phyloP scores from a whole-genome alignment of 106 monocot genomes.

The Acanthochlamys bracteata region DNA sequence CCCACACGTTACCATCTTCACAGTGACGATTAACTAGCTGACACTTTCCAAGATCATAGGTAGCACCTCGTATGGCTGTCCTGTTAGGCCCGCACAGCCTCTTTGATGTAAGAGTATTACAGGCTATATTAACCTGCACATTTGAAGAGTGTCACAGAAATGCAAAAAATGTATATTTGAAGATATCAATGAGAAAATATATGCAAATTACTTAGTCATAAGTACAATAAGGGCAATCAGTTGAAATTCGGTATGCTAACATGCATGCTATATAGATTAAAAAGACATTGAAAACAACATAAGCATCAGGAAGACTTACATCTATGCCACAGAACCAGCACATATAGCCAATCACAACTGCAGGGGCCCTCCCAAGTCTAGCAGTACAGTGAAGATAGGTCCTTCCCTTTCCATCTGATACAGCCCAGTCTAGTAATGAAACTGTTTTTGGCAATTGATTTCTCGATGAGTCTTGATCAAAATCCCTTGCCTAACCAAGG shows the following conservation, averaged over 20 bases:
- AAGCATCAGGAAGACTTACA: conserved; percentile 31
- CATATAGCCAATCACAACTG: conserved; percentile 53
- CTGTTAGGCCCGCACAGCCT: conserved; percentile 80
- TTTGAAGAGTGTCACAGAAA: too few species aligned
- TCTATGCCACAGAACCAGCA: conserved; percentile 84
- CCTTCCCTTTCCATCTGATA: conserved; percentile 67
- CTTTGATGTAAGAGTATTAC: conserved; percentile 51
- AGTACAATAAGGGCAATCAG: too few species aligned
- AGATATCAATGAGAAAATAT: too few species aligned
- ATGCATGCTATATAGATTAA: too few species aligned
- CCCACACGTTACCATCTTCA: too few species aligned
- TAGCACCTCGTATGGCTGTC: conserved; percentile 66
- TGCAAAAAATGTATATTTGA: too few species aligned
- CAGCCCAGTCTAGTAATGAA: conserved; percentile 84
- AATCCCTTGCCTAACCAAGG: conserved; percentile 58
- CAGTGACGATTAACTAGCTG: too few species aligned
- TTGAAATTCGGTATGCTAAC: too few species aligned
- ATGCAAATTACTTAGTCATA: too few species aligned
- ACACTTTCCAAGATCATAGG: conserved; percentile 80
- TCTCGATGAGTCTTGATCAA: conserved; percentile 81
- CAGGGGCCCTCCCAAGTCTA: conserved; percentile 89
- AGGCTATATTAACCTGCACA: conserved; percentile 20
- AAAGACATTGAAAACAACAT: too few species aligned
- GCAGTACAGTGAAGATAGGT: conserved; percentile 90
- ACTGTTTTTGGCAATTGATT: conserved; percentile 74